phyloP scores from a whole-genome alignment of 2,329 filamentous ascomycete species.

The Aspergillus sp. region DNA sequence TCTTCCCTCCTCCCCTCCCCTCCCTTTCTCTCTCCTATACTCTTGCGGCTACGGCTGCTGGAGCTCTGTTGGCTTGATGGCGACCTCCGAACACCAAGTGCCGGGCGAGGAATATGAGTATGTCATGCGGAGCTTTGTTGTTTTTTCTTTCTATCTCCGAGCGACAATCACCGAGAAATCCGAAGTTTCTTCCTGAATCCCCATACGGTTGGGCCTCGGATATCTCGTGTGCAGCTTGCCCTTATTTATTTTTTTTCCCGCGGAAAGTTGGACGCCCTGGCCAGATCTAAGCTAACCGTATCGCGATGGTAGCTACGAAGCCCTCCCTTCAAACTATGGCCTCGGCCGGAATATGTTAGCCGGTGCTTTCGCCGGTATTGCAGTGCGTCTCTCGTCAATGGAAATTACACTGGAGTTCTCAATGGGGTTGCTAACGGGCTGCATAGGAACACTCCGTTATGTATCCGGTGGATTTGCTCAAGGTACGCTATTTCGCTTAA shows the following conservation, averaged over 20 bases:
- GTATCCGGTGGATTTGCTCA: constrained; percentile 97
- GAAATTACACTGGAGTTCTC: constrained; percentile 2
- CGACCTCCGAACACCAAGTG: constrained; percentile 42
- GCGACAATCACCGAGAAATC: not conserved
- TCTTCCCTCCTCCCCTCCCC: constrained; percentile 6
- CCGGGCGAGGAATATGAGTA: constrained; percentile 49
- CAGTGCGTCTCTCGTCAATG: constrained; percentile 58
- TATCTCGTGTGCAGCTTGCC: not conserved
- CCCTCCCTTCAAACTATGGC: constrained; percentile 90
- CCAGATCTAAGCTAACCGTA: constrained; percentile 22
- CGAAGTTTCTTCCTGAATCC: not conserved
- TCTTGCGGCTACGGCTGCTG: constrained; percentile 33
- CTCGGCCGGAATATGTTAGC: constrained; percentile 92
- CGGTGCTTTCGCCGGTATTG: constrained; percentile 94
- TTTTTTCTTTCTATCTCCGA: not conserved
- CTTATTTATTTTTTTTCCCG: not conserved
- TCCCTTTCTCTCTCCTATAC: constrained; percentile 12
- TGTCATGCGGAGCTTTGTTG: constrained; percentile 21
- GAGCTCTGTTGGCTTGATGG: constrained; percentile 42
- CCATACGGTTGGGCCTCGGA: not conserved
- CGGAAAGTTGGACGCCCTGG: not conserved
- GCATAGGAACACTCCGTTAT: constrained; percentile 93
- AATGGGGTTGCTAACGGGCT: constrained; percentile 18
- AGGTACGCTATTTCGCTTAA: constrained; percentile 59
- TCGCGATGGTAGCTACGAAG: constrained; percentile 71